Base-by-base conservation (phyloP, 1,284 basidiomycete genomes). In the Fomitopsis pinicola region DNA sequence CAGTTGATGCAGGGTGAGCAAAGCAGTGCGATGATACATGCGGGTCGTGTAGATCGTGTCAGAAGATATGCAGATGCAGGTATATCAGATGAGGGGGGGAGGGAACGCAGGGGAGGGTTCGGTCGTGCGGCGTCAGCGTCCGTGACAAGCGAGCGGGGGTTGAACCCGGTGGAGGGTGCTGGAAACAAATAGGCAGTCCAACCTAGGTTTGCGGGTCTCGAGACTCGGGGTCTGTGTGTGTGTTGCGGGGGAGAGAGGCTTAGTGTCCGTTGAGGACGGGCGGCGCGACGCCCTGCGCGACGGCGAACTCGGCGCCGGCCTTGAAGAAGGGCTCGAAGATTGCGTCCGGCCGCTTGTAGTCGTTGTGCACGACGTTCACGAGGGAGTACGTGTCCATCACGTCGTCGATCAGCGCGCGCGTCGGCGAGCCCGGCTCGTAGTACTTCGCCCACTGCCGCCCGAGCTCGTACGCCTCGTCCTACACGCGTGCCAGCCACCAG, bases 391-490 rank as follows among this genome's bases (percentile, higher is more conserved):
- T 84, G 64, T 95, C 86, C 86, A 95, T 92, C 67, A 97, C 77
- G 40, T 85, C 79, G 62, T 82, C 78, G 69, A 99, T 89, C 66
- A 98, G 77, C 68, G 88, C 84, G 60, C 90, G 86, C 22, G 92
- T 87, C 2, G 85, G 80, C 1, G 93, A 92, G 35, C 82, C 84
- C 30, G 87, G 77, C 55, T 95, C 93, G 74, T 98, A 99, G 59
- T 97, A 77, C 67, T 88, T 82, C 28, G 94, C 91, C 97, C 97
- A 99, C 75, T 98, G 95, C 50, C 82, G 80, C 58, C 97, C 97
- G 53, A 99, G 88, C 73, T 96, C 95, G 71, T 91, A 99, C 2
- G 97, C 97, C 76, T 99, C 97, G 70, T 99, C 97, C 92, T 93
- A 65, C 42, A 57, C 45, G 15, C 46, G 7, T 44, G 28, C 55